These are phyloP conservation scores for Tothia fuscella DNA, from an alignment of 2,329 filamentous ascomycete species.

Conservation along the genomic window DNA sequence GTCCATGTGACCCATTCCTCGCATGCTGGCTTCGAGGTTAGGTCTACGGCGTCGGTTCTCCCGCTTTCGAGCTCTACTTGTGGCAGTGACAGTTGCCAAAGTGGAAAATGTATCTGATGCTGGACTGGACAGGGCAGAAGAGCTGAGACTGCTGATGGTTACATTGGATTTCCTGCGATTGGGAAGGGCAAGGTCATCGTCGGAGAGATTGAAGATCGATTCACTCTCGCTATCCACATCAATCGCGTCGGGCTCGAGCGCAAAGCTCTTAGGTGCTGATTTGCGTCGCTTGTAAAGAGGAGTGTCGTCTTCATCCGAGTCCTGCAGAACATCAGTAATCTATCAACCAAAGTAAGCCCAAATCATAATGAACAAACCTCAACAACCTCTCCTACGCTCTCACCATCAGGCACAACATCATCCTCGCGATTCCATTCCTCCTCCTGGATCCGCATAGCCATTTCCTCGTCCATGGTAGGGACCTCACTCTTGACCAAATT, in stretches of 20 bases:
- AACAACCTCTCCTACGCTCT: too few relatives aligned
- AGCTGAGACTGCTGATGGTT: constrained; percentile 6
- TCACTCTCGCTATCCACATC: constrained; percentile 13
- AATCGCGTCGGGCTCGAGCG: constrained; percentile 1
- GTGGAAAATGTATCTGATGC: constrained; percentile 3
- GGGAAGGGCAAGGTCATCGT: constrained; percentile 19
- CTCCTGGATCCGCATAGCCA: constrained; percentile 46
- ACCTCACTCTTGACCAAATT: constrained; percentile 19
- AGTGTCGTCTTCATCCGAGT: constrained; percentile 3
- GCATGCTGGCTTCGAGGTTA: background rate
- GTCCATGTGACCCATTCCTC: background rate
- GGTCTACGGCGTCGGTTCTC: background rate
- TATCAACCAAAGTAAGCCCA: too few relatives aligned
- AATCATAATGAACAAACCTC: too few relatives aligned
- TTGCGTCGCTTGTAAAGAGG: constrained; percentile 5
- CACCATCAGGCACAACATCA: too few relatives aligned
- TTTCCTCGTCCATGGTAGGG: constrained; percentile 34
- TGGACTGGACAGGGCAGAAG: constrained; percentile 10
- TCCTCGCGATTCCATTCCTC: too few relatives aligned
- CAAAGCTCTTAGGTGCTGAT: constrained; percentile 1
- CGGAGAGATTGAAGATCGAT: constrained; percentile 15
- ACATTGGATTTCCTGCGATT: constrained; percentile 11
- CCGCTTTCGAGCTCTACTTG: background rate
- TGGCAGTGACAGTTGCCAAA: background rate
- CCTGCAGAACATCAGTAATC: too few relatives aligned